phyloP scores from a whole-genome alignment of 2,329 filamentous ascomycete genomes.

The Apiospora koreana region DNA sequence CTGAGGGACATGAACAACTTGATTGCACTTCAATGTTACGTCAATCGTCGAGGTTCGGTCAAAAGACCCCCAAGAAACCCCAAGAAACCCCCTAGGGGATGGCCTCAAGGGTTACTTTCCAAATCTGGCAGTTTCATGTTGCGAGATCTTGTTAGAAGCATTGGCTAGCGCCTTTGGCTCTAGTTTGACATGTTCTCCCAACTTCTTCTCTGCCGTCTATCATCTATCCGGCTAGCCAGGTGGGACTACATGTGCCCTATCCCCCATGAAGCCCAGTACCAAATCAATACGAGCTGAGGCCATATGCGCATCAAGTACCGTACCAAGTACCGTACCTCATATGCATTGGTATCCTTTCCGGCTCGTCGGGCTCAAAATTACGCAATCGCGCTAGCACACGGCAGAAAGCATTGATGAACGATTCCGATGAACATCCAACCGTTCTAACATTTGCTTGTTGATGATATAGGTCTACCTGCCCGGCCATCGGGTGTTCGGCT shows the following conservation, averaged over 20 bases:
- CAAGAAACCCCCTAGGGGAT: neutral
- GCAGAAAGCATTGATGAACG: neutral
- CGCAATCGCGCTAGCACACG: neutral
- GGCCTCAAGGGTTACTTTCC: neutral
- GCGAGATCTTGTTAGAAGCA: slow-evolving; percentile 3
- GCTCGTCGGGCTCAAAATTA: neutral
- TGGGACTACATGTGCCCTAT: slow-evolving; percentile 1
- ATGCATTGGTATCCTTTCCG: neutral
- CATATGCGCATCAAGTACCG: slow-evolving; percentile 1
- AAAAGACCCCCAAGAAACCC: neutral
- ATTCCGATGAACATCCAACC: neutral
- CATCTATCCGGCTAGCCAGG: neutral
- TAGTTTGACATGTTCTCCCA: slow-evolving; percentile 2
- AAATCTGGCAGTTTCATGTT: slow-evolving; percentile 7
- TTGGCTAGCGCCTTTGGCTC: neutral
- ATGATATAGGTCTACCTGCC: neutral
- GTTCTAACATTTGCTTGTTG: neutral
- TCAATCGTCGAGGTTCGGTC: neutral
- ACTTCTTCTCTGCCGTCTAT: neutral
- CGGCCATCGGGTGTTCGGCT: neutral
- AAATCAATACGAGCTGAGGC: neutral
- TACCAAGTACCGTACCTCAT: too few relatives aligned
- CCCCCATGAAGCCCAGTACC: neutral
- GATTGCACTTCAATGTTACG: too few relatives aligned
- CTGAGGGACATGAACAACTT: neutral